These are phyloP conservation scores for Kalanchoe fedtschenkoi DNA, from an alignment of 164 flowering plant genomes.

Conservation along the genomic window DNA sequence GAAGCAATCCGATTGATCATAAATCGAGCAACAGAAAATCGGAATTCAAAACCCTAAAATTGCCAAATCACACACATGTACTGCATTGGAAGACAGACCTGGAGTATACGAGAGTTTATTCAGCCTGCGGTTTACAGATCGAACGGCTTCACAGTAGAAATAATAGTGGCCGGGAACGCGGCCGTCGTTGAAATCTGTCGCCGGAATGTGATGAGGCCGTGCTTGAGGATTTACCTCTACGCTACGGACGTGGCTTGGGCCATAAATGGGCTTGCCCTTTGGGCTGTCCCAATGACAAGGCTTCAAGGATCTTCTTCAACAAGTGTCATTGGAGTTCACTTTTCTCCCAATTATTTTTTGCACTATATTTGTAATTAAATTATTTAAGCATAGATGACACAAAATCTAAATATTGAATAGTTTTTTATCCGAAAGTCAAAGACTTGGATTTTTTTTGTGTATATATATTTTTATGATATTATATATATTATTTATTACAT, in stretches of 20 bases:
- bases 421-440: no score
- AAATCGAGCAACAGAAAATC: neutral
- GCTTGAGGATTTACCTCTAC: neutral
- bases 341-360: no score
- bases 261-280: neutral
- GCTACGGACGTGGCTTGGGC: neutral
- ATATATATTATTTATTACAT: no score
- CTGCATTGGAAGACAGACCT: neutral
- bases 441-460: no score
- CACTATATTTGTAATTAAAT: no score
- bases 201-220: neutral
- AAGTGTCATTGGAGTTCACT: no score
- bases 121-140: neutral
- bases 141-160: neutral
- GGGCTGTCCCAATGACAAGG: no score
- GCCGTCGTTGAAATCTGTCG: neutral
- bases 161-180: neutral
- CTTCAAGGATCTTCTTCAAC: no score
- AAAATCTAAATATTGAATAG: no score
- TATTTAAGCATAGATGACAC: no score
- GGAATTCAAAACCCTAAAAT: neutral
- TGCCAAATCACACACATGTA: neutral
- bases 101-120: neutral
- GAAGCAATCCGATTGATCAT: neutral
- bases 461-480: no score